These are phyloP conservation scores for Phoma sp. DNA, from an alignment of 2,329 filamentous ascomycete genomes.

Conservation along the genomic window DNA sequence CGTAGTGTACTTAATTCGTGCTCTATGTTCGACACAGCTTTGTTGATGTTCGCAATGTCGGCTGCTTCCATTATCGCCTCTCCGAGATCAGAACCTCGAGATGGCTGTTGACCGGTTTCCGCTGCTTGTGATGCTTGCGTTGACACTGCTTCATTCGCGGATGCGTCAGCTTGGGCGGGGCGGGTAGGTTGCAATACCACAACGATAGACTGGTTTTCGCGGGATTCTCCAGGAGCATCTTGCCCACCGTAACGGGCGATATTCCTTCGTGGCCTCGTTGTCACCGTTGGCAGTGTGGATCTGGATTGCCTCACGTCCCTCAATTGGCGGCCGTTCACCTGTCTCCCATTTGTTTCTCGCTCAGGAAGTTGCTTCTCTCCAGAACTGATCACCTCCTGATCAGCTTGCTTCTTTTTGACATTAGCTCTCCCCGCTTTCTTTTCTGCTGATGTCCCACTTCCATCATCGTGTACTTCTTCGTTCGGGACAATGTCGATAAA, in stretches of 20 bases:
- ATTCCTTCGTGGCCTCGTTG: not conserved
- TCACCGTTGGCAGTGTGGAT: not conserved
- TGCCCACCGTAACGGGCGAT: not conserved
- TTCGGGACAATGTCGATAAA: conserved; percentile 33
- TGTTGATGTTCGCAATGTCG: not conserved
- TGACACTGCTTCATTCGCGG: not conserved
- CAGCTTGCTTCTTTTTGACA: not conserved
- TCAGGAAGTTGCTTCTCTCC: not conserved
- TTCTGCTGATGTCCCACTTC: not conserved
- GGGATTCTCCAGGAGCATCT: not conserved
- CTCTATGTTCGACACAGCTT: not conserved
- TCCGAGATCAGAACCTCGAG: not conserved
- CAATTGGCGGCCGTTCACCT: not conserved
- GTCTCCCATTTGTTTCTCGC: not conserved
- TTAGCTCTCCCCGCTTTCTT: not conserved
- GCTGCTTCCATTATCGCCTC: not conserved
- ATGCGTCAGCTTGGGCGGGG: not conserved
- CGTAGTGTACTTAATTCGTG: not conserved
- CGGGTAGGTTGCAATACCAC: not conserved
- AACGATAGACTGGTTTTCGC: not conserved
- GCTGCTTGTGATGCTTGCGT: too few species aligned
- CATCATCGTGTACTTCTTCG: conserved; percentile 20
- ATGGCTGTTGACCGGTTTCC: not conserved
- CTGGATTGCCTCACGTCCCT: not conserved
- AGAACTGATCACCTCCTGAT: too few species aligned